These are phyloP conservation scores for Globisporangium alternatum DNA, from an alignment of 352 stramenopile species.

Conservation along the genomic window DNA sequence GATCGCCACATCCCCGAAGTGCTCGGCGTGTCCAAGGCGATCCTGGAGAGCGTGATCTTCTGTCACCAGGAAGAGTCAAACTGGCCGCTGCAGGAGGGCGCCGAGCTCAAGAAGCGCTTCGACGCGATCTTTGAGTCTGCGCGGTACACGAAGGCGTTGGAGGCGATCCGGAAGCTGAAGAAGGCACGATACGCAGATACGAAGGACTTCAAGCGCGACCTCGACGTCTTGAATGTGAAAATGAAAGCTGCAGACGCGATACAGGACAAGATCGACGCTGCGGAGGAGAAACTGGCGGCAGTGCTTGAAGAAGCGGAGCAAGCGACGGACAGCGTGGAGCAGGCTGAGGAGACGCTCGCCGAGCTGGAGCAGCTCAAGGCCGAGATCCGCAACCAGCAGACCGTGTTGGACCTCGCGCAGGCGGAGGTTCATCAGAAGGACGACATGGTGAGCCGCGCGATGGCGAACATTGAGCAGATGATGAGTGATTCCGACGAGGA, in stretches of 20 bases:
- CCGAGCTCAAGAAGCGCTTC: conserved; percentile 99
- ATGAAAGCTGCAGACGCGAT: conserved; percentile 58
- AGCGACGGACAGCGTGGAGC: conserved; percentile 32
- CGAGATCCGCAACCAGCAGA: conserved; percentile 36
- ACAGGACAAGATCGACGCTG: conserved; percentile 46
- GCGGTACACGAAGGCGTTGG: conserved; percentile 97
- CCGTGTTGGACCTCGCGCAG: conserved; percentile 31
- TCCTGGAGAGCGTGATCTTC: conserved; percentile 99
- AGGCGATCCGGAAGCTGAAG: conserved; percentile 94
- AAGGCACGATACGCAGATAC: conserved; percentile 73
- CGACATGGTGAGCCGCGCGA: conserved; percentile 31
- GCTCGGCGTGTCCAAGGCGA: conserved; percentile 96
- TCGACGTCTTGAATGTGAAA: conserved; percentile 90
- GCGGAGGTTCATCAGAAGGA: conserved; percentile 38
- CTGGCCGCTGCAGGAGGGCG: conserved; percentile 96
- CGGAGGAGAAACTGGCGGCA: conserved; percentile 41
- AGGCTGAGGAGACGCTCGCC: conserved; percentile 46
- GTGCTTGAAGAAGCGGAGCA: conserved; percentile 34
- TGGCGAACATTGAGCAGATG: conserved; percentile 54
- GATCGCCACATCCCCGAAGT: conserved; percentile 93
- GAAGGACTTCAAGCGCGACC: conserved; percentile 94
- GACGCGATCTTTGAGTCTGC: conserved; percentile 99
- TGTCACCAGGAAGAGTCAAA: conserved; percentile 98
- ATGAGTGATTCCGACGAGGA: conserved; percentile 76
- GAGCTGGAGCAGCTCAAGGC: conserved; percentile 52